A percentile compares a stretch with the other conserved stretches of the same genome.
phyloP scores from a whole-genome alignment of 2,329 filamentous ascomycete species.

The Penicillium fuscoglaucum region DNA sequence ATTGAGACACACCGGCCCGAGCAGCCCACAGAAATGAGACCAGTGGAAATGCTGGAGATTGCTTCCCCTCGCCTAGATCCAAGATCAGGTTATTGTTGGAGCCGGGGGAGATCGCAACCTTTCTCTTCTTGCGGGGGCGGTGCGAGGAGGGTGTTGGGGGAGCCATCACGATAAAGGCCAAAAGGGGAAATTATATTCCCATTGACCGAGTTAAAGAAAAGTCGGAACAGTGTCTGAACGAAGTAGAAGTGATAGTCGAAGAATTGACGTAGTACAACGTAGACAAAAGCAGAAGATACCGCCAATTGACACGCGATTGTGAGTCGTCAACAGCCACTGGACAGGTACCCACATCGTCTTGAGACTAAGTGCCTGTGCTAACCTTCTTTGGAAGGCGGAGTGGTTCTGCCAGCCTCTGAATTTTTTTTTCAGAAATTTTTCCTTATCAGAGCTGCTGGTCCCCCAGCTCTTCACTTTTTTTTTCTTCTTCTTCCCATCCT shows the following conservation, averaged over 20 bases:
- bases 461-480: conserved; percentile 27
- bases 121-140: conserved; percentile 50
- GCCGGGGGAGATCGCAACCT: conserved; percentile 35
- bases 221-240: neutral
- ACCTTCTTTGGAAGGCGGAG: conserved; percentile 28
- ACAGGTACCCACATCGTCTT: conserved; percentile 25
- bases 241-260: neutral
- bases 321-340: conserved; percentile 7
- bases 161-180: conserved; percentile 28
- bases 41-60: conserved; percentile 77
- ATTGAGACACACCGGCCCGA: conserved; percentile 78
- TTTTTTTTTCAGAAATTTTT: conserved; percentile 30
- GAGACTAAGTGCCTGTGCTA: conserved; percentile 22
- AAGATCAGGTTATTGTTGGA: conserved; percentile 46
- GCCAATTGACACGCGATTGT: conserved; percentile 15
- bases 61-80: conserved; percentile 47
- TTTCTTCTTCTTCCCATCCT: conserved; percentile 25
- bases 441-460: conserved; percentile 31
- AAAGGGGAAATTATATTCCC: conserved; percentile 21
- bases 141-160: conserved; percentile 37
- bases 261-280: conserved; percentile 1
- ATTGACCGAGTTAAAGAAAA: conserved; percentile 20
- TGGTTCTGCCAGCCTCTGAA: conserved; percentile 32
- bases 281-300: neutral
- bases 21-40: conserved; percentile 94